Evolutionary conservation across 768 basidiomycete genomes (phyloP), one percentile per base, ranked within the genome.

Genomic region (Pisolithus tinctorius): DNA sequence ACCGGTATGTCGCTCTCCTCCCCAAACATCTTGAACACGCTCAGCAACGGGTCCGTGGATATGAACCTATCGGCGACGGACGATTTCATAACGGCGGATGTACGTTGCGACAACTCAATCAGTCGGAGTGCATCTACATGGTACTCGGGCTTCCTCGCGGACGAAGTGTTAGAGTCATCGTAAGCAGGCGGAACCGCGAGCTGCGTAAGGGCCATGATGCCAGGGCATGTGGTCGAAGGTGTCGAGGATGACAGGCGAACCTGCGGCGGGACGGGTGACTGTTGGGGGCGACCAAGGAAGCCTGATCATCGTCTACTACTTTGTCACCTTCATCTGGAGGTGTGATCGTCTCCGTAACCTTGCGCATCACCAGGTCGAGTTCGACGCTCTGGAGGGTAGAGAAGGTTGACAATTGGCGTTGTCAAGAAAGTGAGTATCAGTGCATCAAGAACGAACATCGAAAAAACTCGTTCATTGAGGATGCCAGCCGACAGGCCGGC

Each of bases 401-500:
- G 67, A 31, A 70, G 57, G 5, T 78, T 76, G 31, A 89, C 86
- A 38, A 84, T 74, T 2, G 89, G 90, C 0, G 89, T 92, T 0
- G 93, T 94, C 77, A 90, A 80, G 70, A 88, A 92, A 0, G 94
- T 95, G 46, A 96, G 74, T 23, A 87, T 64, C 46, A 93, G 69
- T 0, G 89, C 85, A 59, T 88, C 86, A 25, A 97, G 71, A 25
- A 97, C 94, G 60, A 97, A 94, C 91, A 96, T 97, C 1, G 91
- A 89, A 72, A 97, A 95, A 11, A 96, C 86, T 14, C 78, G 76
- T 71, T 73, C 74, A 0, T 82, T 77, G 44, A 98, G 74, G 55
- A 95, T 93, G 0, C 78, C 77, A 5, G 89, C 92, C 2, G 76
- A 72, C 11, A 94, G 71, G 2, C 95, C 94, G 56, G 97, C 91